Base-by-base conservation (phyloP, 1,284 basidiomycete species). In the Cutaneotrichosporon sp. region DNA sequence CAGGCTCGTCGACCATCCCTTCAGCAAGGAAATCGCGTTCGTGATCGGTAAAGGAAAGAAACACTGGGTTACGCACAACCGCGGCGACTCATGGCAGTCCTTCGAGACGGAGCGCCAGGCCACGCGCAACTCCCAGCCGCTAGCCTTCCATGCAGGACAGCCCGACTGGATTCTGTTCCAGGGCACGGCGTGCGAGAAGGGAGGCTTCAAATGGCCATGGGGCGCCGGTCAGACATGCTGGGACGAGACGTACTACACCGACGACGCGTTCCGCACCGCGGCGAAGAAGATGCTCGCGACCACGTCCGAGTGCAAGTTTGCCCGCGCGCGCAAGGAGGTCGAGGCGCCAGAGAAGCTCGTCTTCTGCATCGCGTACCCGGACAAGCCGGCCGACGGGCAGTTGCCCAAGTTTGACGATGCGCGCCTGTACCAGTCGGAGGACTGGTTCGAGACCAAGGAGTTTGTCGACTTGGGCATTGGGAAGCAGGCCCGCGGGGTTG, bases 191-290 rank as follows among this genome's bases (percentile, higher is more conserved):
- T 97, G 92, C 64, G 80, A 84, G 31, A 61, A 63, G 12, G 67
- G 67, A 4, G 84, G 86, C 0, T 25, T 41, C 38, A 87, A 84
- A 79, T 79, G 77, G 76, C 68, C 71, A 39, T 60, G 64, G 20
- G 80, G 79, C 5, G 68, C 78, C 0, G 68, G 78, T 0, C 93
- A 90, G 68, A 71, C 78, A 17, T 96, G 92, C 70, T 82, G 82
- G 62, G 90, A 93, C 68, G 84, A 88, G 84, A 90, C 90, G 5
- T 96, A 82, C 70, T 89, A 90, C 75, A 94, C 91, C 12, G 84
- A 79, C 55, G 84, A 91, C 54, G 86, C 83, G 0, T 96, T 97
- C 76, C 75, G 79, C 37, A 79, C 82, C 37, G 67, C 78, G 0
- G 76, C 85, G 0, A 67, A 81, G 48, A 65, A 79, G 3, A 79